These are phyloP conservation scores for Crucihimalaya himalaica DNA, from an alignment of 345 rosid species.

Conservation along the genomic window DNA sequence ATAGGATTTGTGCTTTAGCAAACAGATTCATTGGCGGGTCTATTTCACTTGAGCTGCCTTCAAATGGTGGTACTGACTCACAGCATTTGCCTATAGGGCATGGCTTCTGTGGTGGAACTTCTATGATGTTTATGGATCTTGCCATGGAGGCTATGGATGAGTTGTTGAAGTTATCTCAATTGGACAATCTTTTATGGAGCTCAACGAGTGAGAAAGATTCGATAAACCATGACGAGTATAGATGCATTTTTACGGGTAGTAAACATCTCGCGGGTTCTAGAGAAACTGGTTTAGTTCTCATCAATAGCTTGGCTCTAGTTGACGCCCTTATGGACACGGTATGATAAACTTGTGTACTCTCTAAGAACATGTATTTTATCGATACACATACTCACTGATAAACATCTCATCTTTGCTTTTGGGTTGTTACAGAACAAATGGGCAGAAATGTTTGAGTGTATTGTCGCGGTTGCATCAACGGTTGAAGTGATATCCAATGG, in stretches of 20 bases:
- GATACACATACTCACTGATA: neutral
- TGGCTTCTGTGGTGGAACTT: conserved; percentile 38
- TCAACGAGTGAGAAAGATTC: conserved; percentile 48
- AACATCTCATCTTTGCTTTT: conserved; percentile 19
- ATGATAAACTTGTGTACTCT: conserved; percentile 21
- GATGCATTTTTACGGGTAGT: conserved; percentile 46
- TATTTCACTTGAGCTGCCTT: conserved; percentile 38
- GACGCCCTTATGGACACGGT: conserved; percentile 79
- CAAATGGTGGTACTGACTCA: conserved; percentile 38
- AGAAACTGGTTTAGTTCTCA: conserved; percentile 54
- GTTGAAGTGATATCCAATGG: conserved; percentile 55
- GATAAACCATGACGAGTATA: conserved; percentile 58
- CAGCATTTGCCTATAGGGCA: conserved; percentile 37
- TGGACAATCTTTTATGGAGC: conserved; percentile 55
- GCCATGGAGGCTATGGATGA: conserved; percentile 68
- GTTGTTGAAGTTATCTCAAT: conserved; percentile 56
- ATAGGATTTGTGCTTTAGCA: conserved; percentile 48
- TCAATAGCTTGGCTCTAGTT: conserved; percentile 56
- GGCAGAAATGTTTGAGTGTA: conserved; percentile 60
- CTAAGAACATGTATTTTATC: neutral
- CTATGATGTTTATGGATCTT: conserved; percentile 45
- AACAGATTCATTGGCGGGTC: conserved; percentile 64
- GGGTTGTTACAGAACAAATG: conserved; percentile 56
- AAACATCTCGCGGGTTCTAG: conserved; percentile 47
- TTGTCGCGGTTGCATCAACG: conserved; percentile 53